Evolutionary conservation across 2,329 filamentous ascomycete species (phyloP), one percentile per base, ranked within the genome.

Genomic region (Aureobasidium sp.): DNA sequence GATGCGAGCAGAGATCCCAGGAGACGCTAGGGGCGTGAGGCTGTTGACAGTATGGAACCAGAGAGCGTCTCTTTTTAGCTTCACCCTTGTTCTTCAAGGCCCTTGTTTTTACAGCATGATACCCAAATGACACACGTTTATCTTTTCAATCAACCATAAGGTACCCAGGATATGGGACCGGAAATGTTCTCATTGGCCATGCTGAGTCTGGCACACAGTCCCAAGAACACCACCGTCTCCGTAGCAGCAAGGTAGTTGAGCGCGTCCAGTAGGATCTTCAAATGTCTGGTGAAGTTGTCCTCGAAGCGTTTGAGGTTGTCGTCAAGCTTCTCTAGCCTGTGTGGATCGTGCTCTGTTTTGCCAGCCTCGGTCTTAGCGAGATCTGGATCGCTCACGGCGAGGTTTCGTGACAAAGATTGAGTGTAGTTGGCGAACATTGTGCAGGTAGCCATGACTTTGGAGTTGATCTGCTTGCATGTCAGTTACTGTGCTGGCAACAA

Each of bases 181-280:
- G 65, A 61, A 0, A 70, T 69, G 1, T 89, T 89, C 71, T 92
- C 89, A 64, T 89, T 91, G 14, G 89, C 90, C 63, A 88, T 90
- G 69, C 88, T 92, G 70, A 96, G 72, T 64, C 91, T 78, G 14
- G 91, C 91, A 71, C 91, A 96, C 17, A 99, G 79, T 66, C 92
- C 93, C 65, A 97, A 77, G 66, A 99, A 81, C 19, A 96, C 94
- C 3, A 97, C 93, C 42, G 94, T 97, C 78, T 99, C 94, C 0
- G 94, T 97, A 0, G 94, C 94, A 2, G 94, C 94, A 69, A 97
- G 95, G 74, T 97, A 96, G 69, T 99, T 97, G 65, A 99, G 81
- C 64, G 91, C 93, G 72, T 97, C 94, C 40, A 97, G 85, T 69
- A 99, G 75, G 67, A 97, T 96, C 77, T 96, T 92, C 68, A 99